These are phyloP conservation scores for Suhomyces canberraensis DNA, from an alignment of 805 yeast species.

Conservation along the genomic window DNA sequence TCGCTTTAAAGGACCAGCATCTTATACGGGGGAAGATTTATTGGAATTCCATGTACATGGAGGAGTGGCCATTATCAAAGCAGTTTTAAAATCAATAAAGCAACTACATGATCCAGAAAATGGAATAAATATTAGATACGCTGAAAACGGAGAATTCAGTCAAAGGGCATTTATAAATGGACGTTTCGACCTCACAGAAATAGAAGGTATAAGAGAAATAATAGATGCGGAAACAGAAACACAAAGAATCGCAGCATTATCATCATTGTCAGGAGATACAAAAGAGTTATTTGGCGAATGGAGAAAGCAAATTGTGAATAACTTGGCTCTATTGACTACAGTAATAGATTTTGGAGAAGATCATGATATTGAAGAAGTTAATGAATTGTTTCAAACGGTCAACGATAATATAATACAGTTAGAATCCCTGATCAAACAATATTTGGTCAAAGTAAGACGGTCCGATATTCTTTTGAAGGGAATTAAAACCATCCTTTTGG, in stretches of 20 bases:
- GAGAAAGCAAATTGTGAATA: conserved; percentile 63
- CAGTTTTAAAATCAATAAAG: conserved; percentile 63
- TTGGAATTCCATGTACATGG: conserved; percentile 93
- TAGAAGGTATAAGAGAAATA: conserved; percentile 84
- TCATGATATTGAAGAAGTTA: conserved; percentile 70
- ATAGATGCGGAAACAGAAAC: conserved; percentile 93
- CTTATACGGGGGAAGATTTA: conserved; percentile 91
- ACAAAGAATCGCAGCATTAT: conserved; percentile 73
- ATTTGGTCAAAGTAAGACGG: conserved; percentile 46
- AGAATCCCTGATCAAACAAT: conserved; percentile 42
- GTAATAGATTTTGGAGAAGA: conserved; percentile 95
- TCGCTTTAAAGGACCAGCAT: conserved; percentile 66
- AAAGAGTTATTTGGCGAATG: conserved; percentile 54
- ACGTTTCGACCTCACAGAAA: conserved; percentile 78
- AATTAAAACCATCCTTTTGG: conserved; percentile 67
- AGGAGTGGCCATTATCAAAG: conserved; percentile 76
- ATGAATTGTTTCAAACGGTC: conserved; percentile 51
- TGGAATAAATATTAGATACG: conserved; percentile 59
- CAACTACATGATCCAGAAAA: conserved; percentile 44
- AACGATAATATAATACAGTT: conserved; percentile 40
- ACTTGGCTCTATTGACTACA: conserved; percentile 77
- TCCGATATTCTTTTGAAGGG: conserved; percentile 71
- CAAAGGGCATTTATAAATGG: conserved; percentile 82
- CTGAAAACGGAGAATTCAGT: conserved; percentile 93
- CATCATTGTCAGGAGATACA: conserved; percentile 69